Evolutionary conservation across 352 stramenopile genomes (phyloP).

Genomic region (Pelagophyceae sp.): DNA sequence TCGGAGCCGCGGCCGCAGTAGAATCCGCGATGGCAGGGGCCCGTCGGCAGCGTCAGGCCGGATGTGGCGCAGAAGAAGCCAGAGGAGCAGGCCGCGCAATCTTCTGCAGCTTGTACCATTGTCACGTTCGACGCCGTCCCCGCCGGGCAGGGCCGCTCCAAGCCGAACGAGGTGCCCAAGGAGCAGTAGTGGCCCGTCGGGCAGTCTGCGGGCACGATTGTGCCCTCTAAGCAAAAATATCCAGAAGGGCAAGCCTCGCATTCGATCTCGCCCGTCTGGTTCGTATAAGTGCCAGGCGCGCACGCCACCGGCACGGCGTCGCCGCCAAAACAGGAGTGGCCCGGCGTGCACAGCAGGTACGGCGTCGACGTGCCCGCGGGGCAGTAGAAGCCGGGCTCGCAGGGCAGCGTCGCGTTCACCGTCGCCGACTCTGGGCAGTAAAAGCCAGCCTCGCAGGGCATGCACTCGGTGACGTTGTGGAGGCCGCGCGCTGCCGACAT

Average conservation of each 20-base stretch:
- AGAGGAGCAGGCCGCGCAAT: constrained; percentile 18
- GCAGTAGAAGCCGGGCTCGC: constrained; percentile 65
- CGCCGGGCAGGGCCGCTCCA: constrained; percentile 44
- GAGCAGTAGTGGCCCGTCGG: constrained; percentile 20
- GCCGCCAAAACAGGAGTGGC: constrained; percentile 28
- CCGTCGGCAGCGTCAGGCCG: background rate
- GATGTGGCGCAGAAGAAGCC: constrained; percentile 8
- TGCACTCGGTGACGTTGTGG: constrained; percentile 49
- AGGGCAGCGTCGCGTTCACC: constrained; percentile 42
- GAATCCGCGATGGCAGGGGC: background rate
- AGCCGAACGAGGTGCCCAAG: background rate
- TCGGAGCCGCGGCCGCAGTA: background rate
- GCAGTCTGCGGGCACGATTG: constrained; percentile 41
- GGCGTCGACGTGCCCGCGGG: background rate
- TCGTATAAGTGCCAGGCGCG: constrained; percentile 39
- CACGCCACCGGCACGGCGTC: constrained; percentile 51
- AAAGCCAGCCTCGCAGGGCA: constrained; percentile 59
- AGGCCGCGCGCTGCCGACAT: constrained; percentile 52
- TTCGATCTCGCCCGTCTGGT: background rate
- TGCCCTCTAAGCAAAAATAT: constrained; percentile 51
- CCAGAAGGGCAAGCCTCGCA: constrained; percentile 64
- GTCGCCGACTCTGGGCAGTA: constrained; percentile 36
- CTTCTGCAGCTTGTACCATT: background rate
- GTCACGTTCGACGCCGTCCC: constrained; percentile 37
- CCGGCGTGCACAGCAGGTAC: constrained; percentile 39